Percentiles rank a stretch among this genome's conserved stretches.
phyloP scores from a whole-genome alignment of 2,329 filamentous ascomycete genomes.

The Leptographium lundbergii region DNA sequence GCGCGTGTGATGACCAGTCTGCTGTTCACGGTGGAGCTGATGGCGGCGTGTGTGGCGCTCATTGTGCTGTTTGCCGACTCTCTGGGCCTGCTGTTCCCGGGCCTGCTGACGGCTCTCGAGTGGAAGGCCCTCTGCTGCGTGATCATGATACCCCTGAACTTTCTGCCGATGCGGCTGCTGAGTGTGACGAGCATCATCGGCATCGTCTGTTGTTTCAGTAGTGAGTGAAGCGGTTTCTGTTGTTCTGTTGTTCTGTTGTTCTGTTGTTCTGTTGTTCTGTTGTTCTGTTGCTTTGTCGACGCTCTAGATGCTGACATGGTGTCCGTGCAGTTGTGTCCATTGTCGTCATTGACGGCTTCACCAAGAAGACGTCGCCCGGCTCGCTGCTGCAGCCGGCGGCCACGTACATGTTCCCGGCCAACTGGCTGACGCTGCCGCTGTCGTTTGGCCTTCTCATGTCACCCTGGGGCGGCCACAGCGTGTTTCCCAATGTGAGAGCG shows the following conservation, averaged over 20 bases:
- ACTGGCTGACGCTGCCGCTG: constrained; percentile 78
- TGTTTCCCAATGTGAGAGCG: constrained; percentile 61
- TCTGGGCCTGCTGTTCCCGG: constrained; percentile 64
- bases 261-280: background rate
- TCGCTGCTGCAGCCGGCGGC: constrained; percentile 69
- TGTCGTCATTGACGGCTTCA: constrained; percentile 72
- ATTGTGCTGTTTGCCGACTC: constrained; percentile 92
- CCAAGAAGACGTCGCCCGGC: constrained; percentile 67
- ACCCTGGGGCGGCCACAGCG: constrained; percentile 49
- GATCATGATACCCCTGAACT: constrained; percentile 69
- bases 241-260: constrained; percentile 1
- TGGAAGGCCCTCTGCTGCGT: constrained; percentile 83
- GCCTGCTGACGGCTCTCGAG: constrained; percentile 45
- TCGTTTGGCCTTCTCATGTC: constrained; percentile 86
- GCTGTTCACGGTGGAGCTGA: constrained; percentile 75
- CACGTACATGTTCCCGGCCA: constrained; percentile 71
- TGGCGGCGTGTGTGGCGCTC: constrained; percentile 80
- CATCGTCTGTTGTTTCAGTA: constrained; percentile 81
- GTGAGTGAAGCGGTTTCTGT: constrained; percentile 48
- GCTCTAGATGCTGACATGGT: background rate
- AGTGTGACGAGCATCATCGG: constrained; percentile 87
- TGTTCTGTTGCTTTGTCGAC: background rate
- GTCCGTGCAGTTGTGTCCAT: constrained; percentile 59
- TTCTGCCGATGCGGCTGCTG: constrained; percentile 68
- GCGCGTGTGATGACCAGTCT: constrained; percentile 74